These are phyloP conservation scores for Pleurotus cornucopiae DNA, from an alignment of 768 basidiomycete species.

Conservation along the genomic window DNA sequence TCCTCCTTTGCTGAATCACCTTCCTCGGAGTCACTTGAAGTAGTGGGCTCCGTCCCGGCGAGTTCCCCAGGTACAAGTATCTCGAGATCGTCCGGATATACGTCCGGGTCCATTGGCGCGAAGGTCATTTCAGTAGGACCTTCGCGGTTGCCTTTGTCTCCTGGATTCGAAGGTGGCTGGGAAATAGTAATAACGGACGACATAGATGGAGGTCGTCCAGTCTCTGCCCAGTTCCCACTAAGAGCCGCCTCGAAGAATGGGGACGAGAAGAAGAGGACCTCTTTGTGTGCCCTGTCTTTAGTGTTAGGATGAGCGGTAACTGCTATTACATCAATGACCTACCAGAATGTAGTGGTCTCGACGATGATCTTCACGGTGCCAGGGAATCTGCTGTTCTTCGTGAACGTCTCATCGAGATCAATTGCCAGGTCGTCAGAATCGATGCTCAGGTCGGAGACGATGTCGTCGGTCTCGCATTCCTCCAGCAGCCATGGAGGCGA, in stretches of 20 bases:
- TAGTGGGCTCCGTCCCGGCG: slow-evolving; percentile 28
- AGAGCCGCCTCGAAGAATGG: slow-evolving; percentile 92
- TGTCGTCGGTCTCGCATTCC: slow-evolving; percentile 67
- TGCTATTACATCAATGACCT: slow-evolving; percentile 23
- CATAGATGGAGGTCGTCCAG: slow-evolving; percentile 72
- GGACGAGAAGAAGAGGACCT: slow-evolving; percentile 88
- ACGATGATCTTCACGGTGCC: slow-evolving; percentile 91
- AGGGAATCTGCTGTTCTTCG: slow-evolving; percentile 59
- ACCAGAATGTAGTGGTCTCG: slow-evolving; percentile 89
- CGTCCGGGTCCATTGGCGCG: slow-evolving; percentile 50
- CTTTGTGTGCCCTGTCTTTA: slow-evolving; percentile 76
- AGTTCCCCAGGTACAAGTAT: slow-evolving; percentile 28
- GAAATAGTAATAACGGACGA: slow-evolving; percentile 84
- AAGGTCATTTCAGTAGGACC: slow-evolving; percentile 55
- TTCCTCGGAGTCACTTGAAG: slow-evolving; percentile 21
- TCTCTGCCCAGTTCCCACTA: slow-evolving; percentile 91
- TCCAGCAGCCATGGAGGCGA: slow-evolving; percentile 80
- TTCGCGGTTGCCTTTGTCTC: slow-evolving; percentile 36
- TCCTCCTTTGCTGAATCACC: slow-evolving; percentile 16
- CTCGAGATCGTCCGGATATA: slow-evolving; percentile 43
- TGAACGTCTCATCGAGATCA: slow-evolving; percentile 79
- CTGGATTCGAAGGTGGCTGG: slow-evolving; percentile 61
- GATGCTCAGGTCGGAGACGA: slow-evolving; percentile 63
- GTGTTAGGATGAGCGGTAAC: neutral
- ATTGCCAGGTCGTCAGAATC: slow-evolving; percentile 67